These are phyloP conservation scores for Syncephalis plumigaleata DNA, from an alignment of 371 early-diverging fungal genomes.

Conservation along the genomic window DNA sequence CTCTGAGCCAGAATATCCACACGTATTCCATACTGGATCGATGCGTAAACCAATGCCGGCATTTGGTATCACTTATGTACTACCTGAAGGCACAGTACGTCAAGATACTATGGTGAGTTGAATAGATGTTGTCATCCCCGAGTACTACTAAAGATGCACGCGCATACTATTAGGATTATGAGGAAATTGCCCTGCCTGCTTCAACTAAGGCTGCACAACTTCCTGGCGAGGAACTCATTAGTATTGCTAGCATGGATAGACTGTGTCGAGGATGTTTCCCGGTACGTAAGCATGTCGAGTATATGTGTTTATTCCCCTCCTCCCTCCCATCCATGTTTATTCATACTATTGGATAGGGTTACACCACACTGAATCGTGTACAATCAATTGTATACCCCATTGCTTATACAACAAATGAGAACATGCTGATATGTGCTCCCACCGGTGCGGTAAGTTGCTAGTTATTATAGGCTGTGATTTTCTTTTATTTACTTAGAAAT, in stretches of 20 bases:
- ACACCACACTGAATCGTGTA: constrained; percentile 77
- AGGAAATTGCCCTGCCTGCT: constrained; percentile 66
- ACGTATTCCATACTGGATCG: constrained; percentile 35
- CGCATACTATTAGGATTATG: constrained; percentile 32
- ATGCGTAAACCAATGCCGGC: constrained; percentile 27
- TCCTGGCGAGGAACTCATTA: constrained; percentile 32
- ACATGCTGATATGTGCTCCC: constrained; percentile 98
- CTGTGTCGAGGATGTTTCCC: constrained; percentile 62
- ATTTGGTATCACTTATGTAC: constrained; percentile 43
- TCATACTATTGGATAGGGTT: constrained; percentile 24
- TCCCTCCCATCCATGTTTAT: too few species aligned
- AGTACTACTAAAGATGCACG: constrained; percentile 10
- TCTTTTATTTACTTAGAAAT: constrained; percentile 19
- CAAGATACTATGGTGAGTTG: constrained; percentile 22
- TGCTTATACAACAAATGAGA: constrained; percentile 87
- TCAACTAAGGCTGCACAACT: constrained; percentile 36
- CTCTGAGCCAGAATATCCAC: constrained; percentile 22
- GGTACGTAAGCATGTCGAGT: constrained; percentile 10
- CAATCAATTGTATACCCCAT: constrained; percentile 90
- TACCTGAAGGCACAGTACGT: constrained; percentile 52
- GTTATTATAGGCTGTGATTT: constrained; percentile 11
- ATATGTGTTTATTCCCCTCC: not conserved
- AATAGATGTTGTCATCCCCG: constrained; percentile 28
- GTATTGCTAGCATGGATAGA: constrained; percentile 45
- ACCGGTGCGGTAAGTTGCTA: constrained; percentile 79